Percentiles rank a stretch among this genome's conserved stretches.
These are phyloP conservation scores for Botryotinia narcissicola DNA, from an alignment of 2,329 filamentous ascomycete genomes.

Conservation along the genomic window DNA sequence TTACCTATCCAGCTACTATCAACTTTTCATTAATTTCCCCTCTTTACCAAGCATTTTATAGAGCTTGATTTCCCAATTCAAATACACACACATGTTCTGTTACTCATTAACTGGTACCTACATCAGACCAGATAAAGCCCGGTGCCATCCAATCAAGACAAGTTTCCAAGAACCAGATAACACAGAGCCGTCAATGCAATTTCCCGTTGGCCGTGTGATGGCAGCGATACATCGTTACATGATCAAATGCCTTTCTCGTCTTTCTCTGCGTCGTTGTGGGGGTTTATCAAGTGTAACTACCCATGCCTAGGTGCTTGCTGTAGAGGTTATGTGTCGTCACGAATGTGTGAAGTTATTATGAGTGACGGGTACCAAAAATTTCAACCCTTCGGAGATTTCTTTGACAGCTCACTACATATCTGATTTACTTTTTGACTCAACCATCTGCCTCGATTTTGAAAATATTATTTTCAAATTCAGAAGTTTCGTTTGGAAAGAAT, in stretches of 20 bases:
- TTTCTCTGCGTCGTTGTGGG: conserved; percentile 4
- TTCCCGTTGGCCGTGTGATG: conserved; percentile 19
- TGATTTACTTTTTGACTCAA: conserved; percentile 18
- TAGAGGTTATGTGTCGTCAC: conserved; percentile 5
- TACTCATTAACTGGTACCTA: conserved; percentile 17
- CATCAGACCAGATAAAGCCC: conserved; percentile 15
- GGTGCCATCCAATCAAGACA: conserved; percentile 15
- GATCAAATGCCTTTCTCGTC: conserved; percentile 19
- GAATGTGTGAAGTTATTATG: background rate
- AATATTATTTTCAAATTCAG: background rate
- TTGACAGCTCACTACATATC: conserved; percentile 19
- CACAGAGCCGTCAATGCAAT: conserved; percentile 20
- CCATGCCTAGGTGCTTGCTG: conserved; percentile 8
- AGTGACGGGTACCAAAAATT: background rate
- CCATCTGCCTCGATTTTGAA: conserved; percentile 16
- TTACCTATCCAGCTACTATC: conserved; percentile 6
- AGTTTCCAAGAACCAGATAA: conserved; percentile 15
- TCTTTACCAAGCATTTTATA: conserved; percentile 10
- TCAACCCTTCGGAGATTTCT: conserved; percentile 17
- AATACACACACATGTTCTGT: conserved; percentile 10
- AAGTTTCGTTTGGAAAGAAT: conserved; percentile 2
- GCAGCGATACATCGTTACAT: conserved; percentile 13
- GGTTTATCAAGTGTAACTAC: conserved; percentile 16
- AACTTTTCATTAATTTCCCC: conserved; percentile 7
- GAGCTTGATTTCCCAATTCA: conserved; percentile 14